Evolutionary conservation across 495 filamentous ascomycete genomes (phyloP).

Genomic region (Friedmanniomyces simplex): DNA sequence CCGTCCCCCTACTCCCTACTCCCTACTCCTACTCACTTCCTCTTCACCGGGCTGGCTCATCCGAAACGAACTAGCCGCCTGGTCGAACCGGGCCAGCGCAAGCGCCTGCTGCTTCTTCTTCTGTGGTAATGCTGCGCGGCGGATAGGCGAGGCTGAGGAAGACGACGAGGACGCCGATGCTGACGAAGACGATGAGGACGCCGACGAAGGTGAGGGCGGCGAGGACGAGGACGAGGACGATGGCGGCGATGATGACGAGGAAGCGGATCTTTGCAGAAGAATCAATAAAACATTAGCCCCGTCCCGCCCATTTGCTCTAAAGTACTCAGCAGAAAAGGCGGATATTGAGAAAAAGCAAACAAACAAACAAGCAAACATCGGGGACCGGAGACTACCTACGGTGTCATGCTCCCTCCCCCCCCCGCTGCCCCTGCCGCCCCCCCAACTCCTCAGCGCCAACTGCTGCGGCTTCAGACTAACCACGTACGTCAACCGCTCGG

Average conservation of each 20-base stretch:
- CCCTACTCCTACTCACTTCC: not conserved
- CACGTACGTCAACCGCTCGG: constrained; percentile 51
- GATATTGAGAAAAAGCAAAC: not conserved
- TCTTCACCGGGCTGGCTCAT: not conserved
- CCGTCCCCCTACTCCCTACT: no score
- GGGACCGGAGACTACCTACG: no score
- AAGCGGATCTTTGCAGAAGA: not conserved
- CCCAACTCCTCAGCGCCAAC: not conserved
- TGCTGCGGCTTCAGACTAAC: constrained; percentile 49
- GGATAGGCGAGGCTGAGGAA: not conserved
- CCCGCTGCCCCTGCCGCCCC: no score
- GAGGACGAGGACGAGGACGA: no score
- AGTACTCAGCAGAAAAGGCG: not conserved
- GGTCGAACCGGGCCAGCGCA: not conserved
- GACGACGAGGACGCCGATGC: no score
- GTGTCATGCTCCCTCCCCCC: constrained; percentile 4
- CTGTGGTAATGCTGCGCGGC: not conserved
- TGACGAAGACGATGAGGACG: no score
- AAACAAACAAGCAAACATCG: no score
- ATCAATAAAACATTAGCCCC: constrained; percentile 1
- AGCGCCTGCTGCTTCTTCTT: not conserved
- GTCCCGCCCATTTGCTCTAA: not conserved
- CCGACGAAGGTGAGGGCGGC: no score
- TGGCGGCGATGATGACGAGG: no score
- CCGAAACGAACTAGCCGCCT: constrained; percentile 1